phyloP scores from a whole-genome alignment of 257 asterid genomes.

The Scutellaria baicalensis region DNA sequence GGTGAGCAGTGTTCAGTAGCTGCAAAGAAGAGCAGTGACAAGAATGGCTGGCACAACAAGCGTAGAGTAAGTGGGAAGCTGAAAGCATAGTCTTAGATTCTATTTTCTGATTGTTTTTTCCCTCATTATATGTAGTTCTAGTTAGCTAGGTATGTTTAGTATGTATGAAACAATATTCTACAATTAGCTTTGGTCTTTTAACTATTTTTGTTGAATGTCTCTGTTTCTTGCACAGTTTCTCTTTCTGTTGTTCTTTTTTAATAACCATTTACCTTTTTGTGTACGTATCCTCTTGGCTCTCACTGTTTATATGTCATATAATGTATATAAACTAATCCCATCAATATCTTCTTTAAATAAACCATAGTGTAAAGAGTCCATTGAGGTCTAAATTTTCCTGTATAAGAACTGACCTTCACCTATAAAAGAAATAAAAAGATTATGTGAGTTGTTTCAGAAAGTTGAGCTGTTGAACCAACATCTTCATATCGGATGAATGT shows the following conservation, averaged over 20 bases:
- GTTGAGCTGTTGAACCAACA: slow-evolving; percentile 13
- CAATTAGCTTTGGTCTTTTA: slow-evolving; percentile 7
- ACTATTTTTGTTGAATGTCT: not conserved
- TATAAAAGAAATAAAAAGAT: slow-evolving; percentile 5
- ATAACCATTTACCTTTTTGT: not conserved
- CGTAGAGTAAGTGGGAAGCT: slow-evolving; percentile 66
- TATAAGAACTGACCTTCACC: slow-evolving; percentile 24
- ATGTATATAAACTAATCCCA: too few relatives aligned
- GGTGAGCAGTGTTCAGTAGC: slow-evolving; percentile 74
- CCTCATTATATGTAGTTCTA: slow-evolving; percentile 3
- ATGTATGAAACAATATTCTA: not conserved
- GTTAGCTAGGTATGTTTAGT: slow-evolving; percentile 3
- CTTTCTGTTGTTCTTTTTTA: not conserved
- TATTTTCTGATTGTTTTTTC: slow-evolving; percentile 11
- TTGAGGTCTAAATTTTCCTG: slow-evolving; percentile 1
- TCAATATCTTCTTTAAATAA: too few relatives aligned
- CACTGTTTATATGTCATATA: too few relatives aligned
- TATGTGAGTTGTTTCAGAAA: not conserved
- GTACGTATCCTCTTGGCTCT: not conserved
- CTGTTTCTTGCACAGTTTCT: not conserved
- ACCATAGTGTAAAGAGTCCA: too few relatives aligned
- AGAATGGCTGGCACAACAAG: slow-evolving; percentile 66
- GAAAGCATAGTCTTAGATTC: slow-evolving; percentile 39
- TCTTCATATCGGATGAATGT: slow-evolving; percentile 19
- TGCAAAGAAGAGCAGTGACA: slow-evolving; percentile 65